Evolutionary conservation across 495 filamentous ascomycete genomes (phyloP), one percentile per base, ranked within the genome.

Genomic region (Aspergillus nidulans): DNA sequence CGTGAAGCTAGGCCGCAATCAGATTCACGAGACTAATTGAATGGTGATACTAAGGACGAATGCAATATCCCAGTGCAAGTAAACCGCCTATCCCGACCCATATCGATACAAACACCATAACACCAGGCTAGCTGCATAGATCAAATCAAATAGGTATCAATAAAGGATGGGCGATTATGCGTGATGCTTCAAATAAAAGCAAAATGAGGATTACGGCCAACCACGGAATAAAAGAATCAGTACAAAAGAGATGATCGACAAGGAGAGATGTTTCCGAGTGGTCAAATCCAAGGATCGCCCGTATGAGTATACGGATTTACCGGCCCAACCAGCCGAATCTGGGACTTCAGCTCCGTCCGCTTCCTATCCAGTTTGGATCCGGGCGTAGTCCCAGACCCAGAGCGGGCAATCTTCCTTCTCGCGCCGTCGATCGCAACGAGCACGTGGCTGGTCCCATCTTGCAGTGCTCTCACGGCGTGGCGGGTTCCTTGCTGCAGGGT

Each of bases 321-420:
- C 13, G 72, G 65, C 13, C 73, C 71, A 48, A 80, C 58, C 4
- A 78, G 42, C 39, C 69, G 70, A 41, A 81, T 79, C 49, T 71
- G 69, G 13, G 67, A 64, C 63, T 77, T 80, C 54, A 78, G 26
- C 38, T 66, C 55, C 39, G 68, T 70, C 26, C 73, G 67, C 15
- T 69, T 60, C 16, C 66, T 66, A 39, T 74, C 70, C 13, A 65
- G 61, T 34, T 69, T 67, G 23, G 65, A 53, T 18, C 12, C 36
- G n/a, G 36, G 6, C 6, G 13, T n/a, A 18, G 6, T 39, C 3
- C 36, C n/a, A 12, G 36, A 39, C 3, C 36, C n/a, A 5, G 36
- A 39, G 36, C 69, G 62, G 30, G 51, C 57, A 36, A 73, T 68
- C 57, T 65, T 67, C 55, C 69, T 69, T 55, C 67, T 64, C 16